Base-by-base conservation (phyloP, 805 yeast species). In the Candida saitoana region DNA sequence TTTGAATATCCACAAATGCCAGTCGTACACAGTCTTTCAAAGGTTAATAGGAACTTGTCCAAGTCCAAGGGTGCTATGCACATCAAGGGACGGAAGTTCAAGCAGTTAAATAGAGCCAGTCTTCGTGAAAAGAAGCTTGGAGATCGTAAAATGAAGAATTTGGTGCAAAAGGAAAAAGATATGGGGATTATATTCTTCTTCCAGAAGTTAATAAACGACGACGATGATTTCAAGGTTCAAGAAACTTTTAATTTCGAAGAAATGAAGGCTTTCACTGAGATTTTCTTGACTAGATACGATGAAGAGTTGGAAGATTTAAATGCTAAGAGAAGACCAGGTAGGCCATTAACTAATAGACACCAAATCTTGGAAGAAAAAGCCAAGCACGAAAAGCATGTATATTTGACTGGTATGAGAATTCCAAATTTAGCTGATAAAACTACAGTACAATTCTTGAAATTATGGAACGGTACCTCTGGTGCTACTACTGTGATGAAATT, bases 51-150 rank as follows among this genome's bases (percentile, higher is more conserved):
- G 63, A 71, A 74, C 49, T 63, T 81, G 42, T 67, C 76, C 43
- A 74, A 74, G 52, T 67, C 77, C 45, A 77, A 75, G 32, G 78
- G 76, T 34, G 69, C 76, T 30, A 67, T 85, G 50, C 98, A 91
- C 59, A 93, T 95, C 17, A 84, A 82, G 55, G 96, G 97, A 7
- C 76, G 96, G 41, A 91, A 89, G 62, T 84, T 88, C 61, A 84
- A 84, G 62, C 87, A 84, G 58, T 67, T 91, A 39, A 82, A 82
- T 42, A 72, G 93, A 48, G 97, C 97, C n/a, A 79, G 95, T 2
- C 65, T 88, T 35, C 77, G 99, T 61, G 95, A 90, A 48, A 73
- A 72, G 38, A 87, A 85, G 59, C 63, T 91, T 39, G 76, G 71
- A 29, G 70, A 71, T 39, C 79, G 76, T 57, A 86, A 84, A 56